A percentile compares a stretch with the other conserved stretches of the same genome.
Conservation (phyloP, 2,329 filamentous ascomycete genomes). For the Arthrobotrys megalospora region DNA sequence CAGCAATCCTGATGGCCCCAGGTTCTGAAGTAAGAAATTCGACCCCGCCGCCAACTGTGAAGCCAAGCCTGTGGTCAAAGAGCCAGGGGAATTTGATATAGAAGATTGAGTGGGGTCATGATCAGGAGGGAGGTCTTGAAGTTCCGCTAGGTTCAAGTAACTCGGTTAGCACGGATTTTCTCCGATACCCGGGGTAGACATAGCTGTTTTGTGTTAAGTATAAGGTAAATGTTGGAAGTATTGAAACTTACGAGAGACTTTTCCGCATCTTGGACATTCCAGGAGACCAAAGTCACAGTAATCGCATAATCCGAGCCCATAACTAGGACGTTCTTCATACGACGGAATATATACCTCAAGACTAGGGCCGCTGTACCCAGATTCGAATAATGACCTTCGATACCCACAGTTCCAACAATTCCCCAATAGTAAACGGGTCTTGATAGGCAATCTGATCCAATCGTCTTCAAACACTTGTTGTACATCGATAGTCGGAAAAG, state of each 20-base stretch:
- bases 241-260: background rate
- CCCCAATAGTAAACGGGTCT: background rate
- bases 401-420: background rate
- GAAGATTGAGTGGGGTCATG: too few species aligned
- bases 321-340: too few species aligned
- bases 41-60: background rate
- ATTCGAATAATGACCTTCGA: background rate
- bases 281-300: background rate
- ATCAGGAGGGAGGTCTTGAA: too few species aligned
- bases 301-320: background rate
- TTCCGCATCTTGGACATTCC: slow-evolving; percentile 3
- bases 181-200: too few species aligned
- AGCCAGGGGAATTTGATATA: too few species aligned
- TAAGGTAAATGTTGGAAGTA: background rate
- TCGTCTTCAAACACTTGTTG: background rate
- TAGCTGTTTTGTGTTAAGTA: background rate
- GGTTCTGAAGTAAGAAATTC: background rate
- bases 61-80: too few species aligned
- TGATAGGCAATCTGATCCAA: background rate
- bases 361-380: background rate
- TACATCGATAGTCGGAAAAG: background rate
- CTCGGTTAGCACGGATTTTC: too few species aligned
- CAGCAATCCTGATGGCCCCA: background rate
- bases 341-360: too few species aligned
- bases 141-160: too few species aligned